A percentile compares a stretch with the other conserved stretches of the same genome.
phyloP scores from a whole-genome alignment of 2,329 filamentous ascomycete species.

The Scytalidium sp. region DNA sequence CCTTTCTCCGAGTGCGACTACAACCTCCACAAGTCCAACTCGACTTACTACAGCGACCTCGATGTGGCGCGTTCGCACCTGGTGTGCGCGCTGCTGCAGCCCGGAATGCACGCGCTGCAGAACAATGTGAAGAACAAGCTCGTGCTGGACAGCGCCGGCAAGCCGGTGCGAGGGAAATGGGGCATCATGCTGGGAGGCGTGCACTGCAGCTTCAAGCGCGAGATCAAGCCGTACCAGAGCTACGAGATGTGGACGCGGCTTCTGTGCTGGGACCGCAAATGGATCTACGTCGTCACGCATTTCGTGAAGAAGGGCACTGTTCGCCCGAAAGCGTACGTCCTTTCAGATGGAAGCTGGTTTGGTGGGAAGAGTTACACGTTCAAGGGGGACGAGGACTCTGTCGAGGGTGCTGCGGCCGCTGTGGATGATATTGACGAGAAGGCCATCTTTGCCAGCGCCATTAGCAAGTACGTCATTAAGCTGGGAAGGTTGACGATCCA shows the following conservation, averaged over 20 bases:
- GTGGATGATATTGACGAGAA: slow-evolving; percentile 48
- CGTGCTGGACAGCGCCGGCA: slow-evolving; percentile 38
- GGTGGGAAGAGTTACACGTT: slow-evolving; percentile 34
- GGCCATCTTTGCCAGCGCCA: slow-evolving; percentile 66
- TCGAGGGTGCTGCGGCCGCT: slow-evolving; percentile 32
- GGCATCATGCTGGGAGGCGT: slow-evolving; percentile 70
- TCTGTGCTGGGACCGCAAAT: slow-evolving; percentile 76
- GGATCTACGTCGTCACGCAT: slow-evolving; percentile 73
- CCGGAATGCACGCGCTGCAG: slow-evolving; percentile 51
- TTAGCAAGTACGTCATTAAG: slow-evolving; percentile 83
- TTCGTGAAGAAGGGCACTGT: slow-evolving; percentile 64
- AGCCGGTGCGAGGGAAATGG: slow-evolving; percentile 50
- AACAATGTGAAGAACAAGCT: slow-evolving; percentile 46
- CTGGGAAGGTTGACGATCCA: slow-evolving; percentile 79
- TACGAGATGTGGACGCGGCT: slow-evolving; percentile 75
- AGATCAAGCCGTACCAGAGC: slow-evolving; percentile 65
- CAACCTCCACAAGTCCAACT: slow-evolving; percentile 71
- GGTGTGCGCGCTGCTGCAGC: slow-evolving; percentile 64
- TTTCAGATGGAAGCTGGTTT: slow-evolving; percentile 37
- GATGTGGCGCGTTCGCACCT: slow-evolving; percentile 77
- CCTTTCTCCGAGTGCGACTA: slow-evolving; percentile 66
- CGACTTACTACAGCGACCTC: slow-evolving; percentile 68
- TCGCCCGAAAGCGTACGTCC: slow-evolving; percentile 44
- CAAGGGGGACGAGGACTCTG: slow-evolving; percentile 34
- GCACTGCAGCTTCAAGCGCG: slow-evolving; percentile 68